Base-by-base conservation (phyloP, 495 filamentous ascomycete genomes). In the Sordaria brevicollis region DNA sequence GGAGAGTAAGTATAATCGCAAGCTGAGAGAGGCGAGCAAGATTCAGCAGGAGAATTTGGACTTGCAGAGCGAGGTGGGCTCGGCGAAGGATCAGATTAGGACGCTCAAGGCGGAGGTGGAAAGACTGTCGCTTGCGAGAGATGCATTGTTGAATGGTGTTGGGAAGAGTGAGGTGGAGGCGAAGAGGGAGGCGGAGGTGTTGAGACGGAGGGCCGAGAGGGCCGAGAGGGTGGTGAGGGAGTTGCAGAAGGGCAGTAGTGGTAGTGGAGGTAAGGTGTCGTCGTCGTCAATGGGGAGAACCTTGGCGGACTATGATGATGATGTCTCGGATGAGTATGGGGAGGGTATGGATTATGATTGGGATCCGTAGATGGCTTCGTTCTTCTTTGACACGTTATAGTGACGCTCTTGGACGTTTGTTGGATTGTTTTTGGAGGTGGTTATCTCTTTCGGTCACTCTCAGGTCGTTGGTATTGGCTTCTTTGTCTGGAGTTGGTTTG, bases 1-100 rank as follows among this genome's bases (percentile, higher is more conserved):
- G 66, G 81, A 84, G 71, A 73, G 69, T 73, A 71, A 71, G 49
- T 77, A 72, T 33, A 66, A 72, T 29, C 75, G 73, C 39, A 37
- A 71, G 10, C 13, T 74, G 4, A 10, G 43, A 3, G 19, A 37
- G 34, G 71, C 73, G 15, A n/a, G 37, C 38, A 21, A 62, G 33
- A 6, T 74, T 19, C 74, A 78, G 65, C 0, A 13, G 6, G 67
- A 74, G 35, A 70, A 69, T 8, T 3, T 39, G 39, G 15, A 67
- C n/a, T 33, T 75, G 67, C 39, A 15, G 11, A 13, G 6, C 0
- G 37, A 72, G 34, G 21, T 72, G 65, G 62, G 69, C 10, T 34
- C 67, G 19, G 41, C 36, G 21, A 11, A 68, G 39, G 65, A 43
- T 33, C 66, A 74, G 49, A 34, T 67, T 11, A 69, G 73, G 33